These are phyloP conservation scores for Mycena latifolia DNA, from an alignment of 768 basidiomycete species.

Conservation along the genomic window DNA sequence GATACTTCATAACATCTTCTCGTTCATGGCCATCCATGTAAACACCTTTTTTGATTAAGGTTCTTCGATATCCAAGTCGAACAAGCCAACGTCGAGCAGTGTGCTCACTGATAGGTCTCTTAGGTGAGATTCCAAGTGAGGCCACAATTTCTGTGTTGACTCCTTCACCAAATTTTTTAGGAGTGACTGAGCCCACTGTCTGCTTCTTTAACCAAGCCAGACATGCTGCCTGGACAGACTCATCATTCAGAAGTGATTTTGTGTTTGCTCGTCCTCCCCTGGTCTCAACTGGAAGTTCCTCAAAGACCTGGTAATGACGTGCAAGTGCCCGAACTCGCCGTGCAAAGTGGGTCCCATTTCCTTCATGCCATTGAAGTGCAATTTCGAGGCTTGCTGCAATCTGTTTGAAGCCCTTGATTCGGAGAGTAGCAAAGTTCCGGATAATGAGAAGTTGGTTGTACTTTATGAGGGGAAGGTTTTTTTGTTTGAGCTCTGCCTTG, in stretches of 20 bases:
- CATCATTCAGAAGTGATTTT: too few species aligned
- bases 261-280: constrained; percentile 42
- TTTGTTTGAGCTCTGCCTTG: constrained; percentile 41
- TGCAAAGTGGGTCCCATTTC: constrained; percentile 44
- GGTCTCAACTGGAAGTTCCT: constrained; percentile 46
- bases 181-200: constrained; percentile 46
- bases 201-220: constrained; percentile 39
- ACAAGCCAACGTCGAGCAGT: too few species aligned
- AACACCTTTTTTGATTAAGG: constrained; percentile 46
- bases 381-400: constrained; percentile 50
- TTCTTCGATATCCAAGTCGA: constrained; percentile 48
- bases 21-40: constrained; percentile 54
- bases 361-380: constrained; percentile 54
- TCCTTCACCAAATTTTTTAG: constrained; percentile 36
- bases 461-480: constrained; percentile 37
- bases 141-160: constrained; percentile 48
- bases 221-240: constrained; percentile 29
- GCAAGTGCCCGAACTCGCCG: too few species aligned
- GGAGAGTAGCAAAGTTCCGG: constrained; percentile 49
- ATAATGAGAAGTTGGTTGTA: constrained; percentile 50
- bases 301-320: constrained; percentile 53
- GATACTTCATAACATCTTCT: constrained; percentile 34
- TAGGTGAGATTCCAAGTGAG: constrained; percentile 42
- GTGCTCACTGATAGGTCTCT: constrained; percentile 40
- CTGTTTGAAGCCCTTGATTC: constrained; percentile 43